Conservation (phyloP, 768 basidiomycete species). For the Gloeophyllum trabeum region DNA sequence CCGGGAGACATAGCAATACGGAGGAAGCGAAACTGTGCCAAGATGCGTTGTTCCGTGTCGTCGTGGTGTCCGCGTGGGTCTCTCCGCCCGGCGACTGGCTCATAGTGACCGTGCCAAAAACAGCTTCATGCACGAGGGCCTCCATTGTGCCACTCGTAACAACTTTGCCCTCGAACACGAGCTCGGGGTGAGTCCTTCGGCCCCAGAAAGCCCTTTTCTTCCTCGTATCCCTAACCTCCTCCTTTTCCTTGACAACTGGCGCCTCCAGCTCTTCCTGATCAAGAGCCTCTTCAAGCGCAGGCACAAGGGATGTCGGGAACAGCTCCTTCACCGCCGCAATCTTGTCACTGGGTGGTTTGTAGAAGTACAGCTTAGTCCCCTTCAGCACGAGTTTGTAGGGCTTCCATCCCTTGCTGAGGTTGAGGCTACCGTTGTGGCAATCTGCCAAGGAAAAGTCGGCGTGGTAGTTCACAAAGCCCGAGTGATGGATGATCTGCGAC, state of each 20-base stretch:
- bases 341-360: slow-evolving; percentile 71
- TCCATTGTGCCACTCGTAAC: slow-evolving; percentile 65
- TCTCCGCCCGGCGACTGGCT: slow-evolving; percentile 4
- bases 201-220: slow-evolving; percentile 75
- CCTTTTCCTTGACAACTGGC: slow-evolving; percentile 25
- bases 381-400: slow-evolving; percentile 76
- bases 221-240: slow-evolving; percentile 20
- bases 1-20: slow-evolving; percentile 50
- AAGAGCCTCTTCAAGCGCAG: slow-evolving; percentile 40
- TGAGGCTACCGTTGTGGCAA: slow-evolving; percentile 10
- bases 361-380: slow-evolving; percentile 79
- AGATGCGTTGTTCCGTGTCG: slow-evolving; percentile 15
- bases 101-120: slow-evolving; percentile 64
- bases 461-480: slow-evolving; percentile 69
- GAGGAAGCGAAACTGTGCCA: slow-evolving; percentile 61
- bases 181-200: slow-evolving; percentile 59
- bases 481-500: slow-evolving; percentile 70
- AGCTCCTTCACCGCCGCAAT: slow-evolving; percentile 54
- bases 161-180: slow-evolving; percentile 27
- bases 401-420: slow-evolving; percentile 70
- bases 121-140: slow-evolving; percentile 71
- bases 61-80: slow-evolving; percentile 8
- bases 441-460: slow-evolving; percentile 22
- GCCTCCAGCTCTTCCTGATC: slow-evolving; percentile 15
- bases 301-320: slow-evolving; percentile 58